Conservation (phyloP, 331 rosid species). For the Acacia pycnantha region DNA sequence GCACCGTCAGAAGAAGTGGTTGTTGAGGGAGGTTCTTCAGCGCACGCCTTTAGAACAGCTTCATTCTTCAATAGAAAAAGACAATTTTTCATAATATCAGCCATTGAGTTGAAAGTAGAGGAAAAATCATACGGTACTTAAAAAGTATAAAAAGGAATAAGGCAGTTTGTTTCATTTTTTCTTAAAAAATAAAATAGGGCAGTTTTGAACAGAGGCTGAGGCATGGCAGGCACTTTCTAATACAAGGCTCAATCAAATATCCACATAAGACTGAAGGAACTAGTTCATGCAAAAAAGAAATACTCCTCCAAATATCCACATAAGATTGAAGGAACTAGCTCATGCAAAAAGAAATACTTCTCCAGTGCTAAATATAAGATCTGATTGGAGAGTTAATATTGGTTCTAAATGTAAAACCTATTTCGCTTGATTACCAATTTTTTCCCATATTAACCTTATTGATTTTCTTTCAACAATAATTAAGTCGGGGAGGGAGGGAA, state of each 20-base stretch:
- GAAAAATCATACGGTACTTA: not conserved
- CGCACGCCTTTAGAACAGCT: slow-evolving; percentile 82
- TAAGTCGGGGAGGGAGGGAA: too few relatives aligned
- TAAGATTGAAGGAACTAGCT: not conserved
- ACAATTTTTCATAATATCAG: slow-evolving; percentile 6
- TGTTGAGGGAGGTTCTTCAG: slow-evolving; percentile 58
- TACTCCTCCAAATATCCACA: not conserved
- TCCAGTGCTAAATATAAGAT: too few relatives aligned
- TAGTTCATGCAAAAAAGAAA: not conserved
- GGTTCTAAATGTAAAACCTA: too few relatives aligned
- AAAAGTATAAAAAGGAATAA: not conserved
- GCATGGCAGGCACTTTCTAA: not conserved
- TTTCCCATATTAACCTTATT: too few relatives aligned
- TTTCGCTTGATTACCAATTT: too few relatives aligned
- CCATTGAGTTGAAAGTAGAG: not conserved
- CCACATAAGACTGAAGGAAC: not conserved
- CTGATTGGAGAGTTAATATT: too few relatives aligned
- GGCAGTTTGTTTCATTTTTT: not conserved
- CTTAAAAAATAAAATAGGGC: too few relatives aligned
- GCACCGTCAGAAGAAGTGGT: slow-evolving; percentile 35
- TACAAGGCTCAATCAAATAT: not conserved
- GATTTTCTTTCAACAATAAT: too few relatives aligned
- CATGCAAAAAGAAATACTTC: not conserved
- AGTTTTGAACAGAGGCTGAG: not conserved
- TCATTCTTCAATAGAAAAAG: slow-evolving; percentile 58